These are phyloP conservation scores for Taphrina wiesneri DNA, from an alignment of 1,139 yeast genomes.

Conservation along the genomic window DNA sequence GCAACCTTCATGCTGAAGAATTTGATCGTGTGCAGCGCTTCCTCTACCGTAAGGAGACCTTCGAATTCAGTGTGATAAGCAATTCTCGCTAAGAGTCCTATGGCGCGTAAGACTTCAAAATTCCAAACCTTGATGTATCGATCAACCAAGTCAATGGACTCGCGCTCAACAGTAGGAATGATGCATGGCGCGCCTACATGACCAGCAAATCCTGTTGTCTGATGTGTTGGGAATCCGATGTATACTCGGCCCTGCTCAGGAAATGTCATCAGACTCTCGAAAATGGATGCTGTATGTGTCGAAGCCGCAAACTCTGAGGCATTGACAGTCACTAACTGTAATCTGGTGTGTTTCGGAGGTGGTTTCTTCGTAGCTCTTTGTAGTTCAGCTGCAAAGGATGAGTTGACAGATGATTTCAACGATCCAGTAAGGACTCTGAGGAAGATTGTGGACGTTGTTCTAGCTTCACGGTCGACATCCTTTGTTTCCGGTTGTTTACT, in stretches of 20 bases:
- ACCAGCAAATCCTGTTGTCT: conserved; percentile 48
- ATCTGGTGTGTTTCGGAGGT: conserved; percentile 47
- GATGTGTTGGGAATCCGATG: conserved; percentile 52
- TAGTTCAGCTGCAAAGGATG: conserved; percentile 45
- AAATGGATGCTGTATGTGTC: conserved; percentile 46
- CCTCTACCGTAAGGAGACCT: conserved; percentile 6
- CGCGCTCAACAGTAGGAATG: conserved; percentile 52
- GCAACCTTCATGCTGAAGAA: conserved; percentile 30
- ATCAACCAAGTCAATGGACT: conserved; percentile 51
- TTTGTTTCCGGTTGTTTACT: neutral
- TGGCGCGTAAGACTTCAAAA: conserved; percentile 47
- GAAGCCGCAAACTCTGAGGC: conserved; percentile 44
- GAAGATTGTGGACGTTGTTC: conserved; percentile 22
- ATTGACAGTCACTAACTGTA: conserved; percentile 45
- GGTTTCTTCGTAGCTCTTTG: conserved; percentile 50
- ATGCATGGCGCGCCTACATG: conserved; percentile 49
- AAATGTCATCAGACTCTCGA: conserved; percentile 43
- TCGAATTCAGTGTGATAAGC: conserved; percentile 47
- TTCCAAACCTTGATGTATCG: conserved; percentile 50
- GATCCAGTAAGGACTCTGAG: conserved; percentile 27
- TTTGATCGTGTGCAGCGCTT: conserved; percentile 10
- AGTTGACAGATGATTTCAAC: conserved; percentile 35
- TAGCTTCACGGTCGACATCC: neutral
- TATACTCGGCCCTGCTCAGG: conserved; percentile 42
- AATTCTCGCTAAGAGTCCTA: conserved; percentile 48